Evolutionary conservation across 2,329 filamentous ascomycete genomes (phyloP).

Genomic region (Pyricularia sp.): DNA sequence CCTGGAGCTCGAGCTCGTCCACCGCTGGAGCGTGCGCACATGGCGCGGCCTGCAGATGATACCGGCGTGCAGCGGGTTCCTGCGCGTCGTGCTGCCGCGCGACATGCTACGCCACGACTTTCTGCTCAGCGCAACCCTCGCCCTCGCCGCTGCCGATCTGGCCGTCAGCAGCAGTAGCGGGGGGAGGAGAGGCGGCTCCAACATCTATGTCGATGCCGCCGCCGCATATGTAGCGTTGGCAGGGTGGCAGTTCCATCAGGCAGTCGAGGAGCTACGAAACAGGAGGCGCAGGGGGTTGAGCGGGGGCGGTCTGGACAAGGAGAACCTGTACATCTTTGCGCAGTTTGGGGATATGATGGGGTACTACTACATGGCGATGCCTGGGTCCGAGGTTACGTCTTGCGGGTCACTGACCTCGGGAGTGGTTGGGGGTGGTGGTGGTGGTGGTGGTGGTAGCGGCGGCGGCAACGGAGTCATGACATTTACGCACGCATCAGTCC

Average conservation of each 20-base stretch:
- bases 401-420: not conserved
- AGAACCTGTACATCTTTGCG: not conserved
- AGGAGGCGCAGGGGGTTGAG: not conserved
- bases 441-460: not conserved
- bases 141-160: not conserved
- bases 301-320: not conserved
- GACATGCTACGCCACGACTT: conserved; percentile 1
- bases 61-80: not conserved
- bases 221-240: not conserved
- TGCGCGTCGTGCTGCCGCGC: not conserved
- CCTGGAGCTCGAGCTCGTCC: not conserved
- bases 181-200: not conserved
- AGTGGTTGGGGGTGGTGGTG: not conserved
- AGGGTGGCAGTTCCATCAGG: not conserved
- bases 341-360: not conserved
- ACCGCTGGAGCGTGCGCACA: not conserved
- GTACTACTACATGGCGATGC: not conserved
- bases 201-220: not conserved
- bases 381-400: not conserved
- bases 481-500: not conserved
- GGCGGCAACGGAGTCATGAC: not conserved
- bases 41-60: not conserved
- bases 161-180: not conserved
- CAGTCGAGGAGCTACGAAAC: not conserved
- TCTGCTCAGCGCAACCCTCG: not conserved